phyloP scores from a whole-genome alignment of 129 eudicot species.

The Flaveria bidentis region DNA sequence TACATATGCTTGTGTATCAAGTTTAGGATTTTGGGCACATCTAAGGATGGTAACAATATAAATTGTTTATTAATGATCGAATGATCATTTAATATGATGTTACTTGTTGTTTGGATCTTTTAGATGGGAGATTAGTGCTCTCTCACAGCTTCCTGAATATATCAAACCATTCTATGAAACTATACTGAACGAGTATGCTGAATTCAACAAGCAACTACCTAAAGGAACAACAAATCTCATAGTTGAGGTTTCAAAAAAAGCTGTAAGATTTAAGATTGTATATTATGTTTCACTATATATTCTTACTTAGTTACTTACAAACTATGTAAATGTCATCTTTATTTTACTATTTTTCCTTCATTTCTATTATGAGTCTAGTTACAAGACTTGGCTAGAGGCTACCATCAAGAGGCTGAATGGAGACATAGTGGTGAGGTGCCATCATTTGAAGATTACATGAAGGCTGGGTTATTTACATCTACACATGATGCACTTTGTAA shows the following conservation, averaged over 20 bases:
- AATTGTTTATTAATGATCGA: too few species aligned
- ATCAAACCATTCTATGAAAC: conserved; percentile 18
- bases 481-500: background rate
- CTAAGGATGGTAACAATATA: background rate
- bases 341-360: background rate
- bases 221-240: conserved; percentile 14
- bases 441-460: conserved; percentile 3
- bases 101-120: background rate
- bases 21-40: too few species aligned
- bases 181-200: conserved; percentile 5
- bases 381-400: background rate
- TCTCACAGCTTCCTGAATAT: conserved; percentile 28
- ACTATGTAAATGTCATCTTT: too few species aligned
- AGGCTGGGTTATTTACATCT: too few species aligned
- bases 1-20: too few species aligned
- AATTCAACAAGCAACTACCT: background rate
- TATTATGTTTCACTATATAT: too few species aligned
- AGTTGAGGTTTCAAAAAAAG: conserved; percentile 15
- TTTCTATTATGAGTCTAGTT: background rate
- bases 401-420: conserved; percentile 25
- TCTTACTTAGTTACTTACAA: too few species aligned
- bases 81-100: background rate
- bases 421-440: conserved; percentile 8
- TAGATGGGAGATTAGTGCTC: conserved; percentile 36
- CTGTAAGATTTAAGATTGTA: background rate